A percentile compares a stretch with the other conserved stretches of the same genome.
Conservation (phyloP, 2,329 filamentous ascomycete species). For the Leptosphaerulina australis region DNA sequence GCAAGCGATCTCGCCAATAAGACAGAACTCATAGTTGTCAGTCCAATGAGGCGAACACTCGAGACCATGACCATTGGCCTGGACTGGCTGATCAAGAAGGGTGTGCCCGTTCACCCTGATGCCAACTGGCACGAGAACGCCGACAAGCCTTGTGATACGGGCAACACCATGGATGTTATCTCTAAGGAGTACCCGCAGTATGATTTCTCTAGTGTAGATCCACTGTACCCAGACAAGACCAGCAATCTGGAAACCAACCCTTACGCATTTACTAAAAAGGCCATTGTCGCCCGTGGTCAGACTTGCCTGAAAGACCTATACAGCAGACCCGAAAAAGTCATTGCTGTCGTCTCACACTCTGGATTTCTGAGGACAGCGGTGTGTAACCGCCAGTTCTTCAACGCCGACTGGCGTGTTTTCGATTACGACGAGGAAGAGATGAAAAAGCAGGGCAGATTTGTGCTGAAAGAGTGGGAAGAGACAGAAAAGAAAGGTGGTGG, state of each 20-base stretch:
- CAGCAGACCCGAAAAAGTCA: constrained; percentile 62
- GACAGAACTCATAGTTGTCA: constrained; percentile 64
- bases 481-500: constrained; percentile 56
- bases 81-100: constrained; percentile 60
- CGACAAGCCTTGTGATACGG: constrained; percentile 65
- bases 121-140: constrained; percentile 67
- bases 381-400: constrained; percentile 58
- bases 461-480: constrained; percentile 56
- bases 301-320: constrained; percentile 58
- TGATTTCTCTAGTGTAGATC: constrained; percentile 64
- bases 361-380: constrained; percentile 66
- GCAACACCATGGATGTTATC: constrained; percentile 56
- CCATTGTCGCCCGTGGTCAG: constrained; percentile 63
- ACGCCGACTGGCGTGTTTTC: constrained; percentile 70
- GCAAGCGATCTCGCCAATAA: constrained; percentile 49
- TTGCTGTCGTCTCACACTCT: constrained; percentile 70
- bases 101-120: constrained; percentile 60
- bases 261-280: constrained; percentile 61
- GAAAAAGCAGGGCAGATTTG: constrained; percentile 53
- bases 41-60: constrained; percentile 69
- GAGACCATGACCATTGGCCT: constrained; percentile 67
- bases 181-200: constrained; percentile 60
- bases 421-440: constrained; percentile 59
- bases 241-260: constrained; percentile 45
- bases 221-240: constrained; percentile 68